Base-by-base conservation (phyloP, 1,284 basidiomycete species). In the Hypsizygus ulmarius region DNA sequence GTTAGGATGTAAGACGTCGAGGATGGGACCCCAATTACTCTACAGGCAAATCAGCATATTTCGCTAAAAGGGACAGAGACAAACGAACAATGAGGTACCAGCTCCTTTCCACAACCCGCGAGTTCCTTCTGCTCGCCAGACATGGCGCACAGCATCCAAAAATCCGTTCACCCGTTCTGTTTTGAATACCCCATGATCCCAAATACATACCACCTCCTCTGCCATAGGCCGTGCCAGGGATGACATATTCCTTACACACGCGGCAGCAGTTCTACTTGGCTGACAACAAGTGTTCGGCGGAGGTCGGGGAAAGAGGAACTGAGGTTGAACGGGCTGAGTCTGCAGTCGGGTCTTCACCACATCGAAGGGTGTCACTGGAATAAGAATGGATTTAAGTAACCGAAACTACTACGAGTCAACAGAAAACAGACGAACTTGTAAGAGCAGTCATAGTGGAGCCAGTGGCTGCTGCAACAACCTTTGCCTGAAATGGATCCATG, bases 1-100 rank as follows among this genome's bases (percentile, higher is more conserved):
- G 92, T 93, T 41, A 97, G 77, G 86, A 99, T 99, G 70, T 99
- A 99, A 30, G 86, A 81, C 39, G 95, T 93, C 41, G 95, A 84
- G 0, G 94, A 88, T 0, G 96, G 96, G 6, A 99, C 90, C 16
- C 91, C 88, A 66, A 99, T 96, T 27, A 92, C 68, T 44, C 93
- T 93, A 53, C 41, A 51, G 29, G 32, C 52, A 15, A 25, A 57
- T 57, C 15, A 55, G 41, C 39, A 46, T 44, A 16, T 39, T 38
- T 12, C 14, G 27, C 10, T 30, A 25, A 12, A 41, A 47, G 45
- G 41, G 18, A 41, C 3, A 19, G 49, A 52, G 43, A 38, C 42
- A 11, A 35, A 73, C 90, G 71, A 62, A 93, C 93, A 94, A 65
- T 43, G 89, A 81, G 8, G 92, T 94, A 19, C 90, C 93, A 1